A percentile compares a stretch with the other conserved stretches of the same genome.
These are phyloP conservation scores for Pythium vanterpoolii DNA, from an alignment of 352 stramenopile species.

Conservation along the genomic window DNA sequence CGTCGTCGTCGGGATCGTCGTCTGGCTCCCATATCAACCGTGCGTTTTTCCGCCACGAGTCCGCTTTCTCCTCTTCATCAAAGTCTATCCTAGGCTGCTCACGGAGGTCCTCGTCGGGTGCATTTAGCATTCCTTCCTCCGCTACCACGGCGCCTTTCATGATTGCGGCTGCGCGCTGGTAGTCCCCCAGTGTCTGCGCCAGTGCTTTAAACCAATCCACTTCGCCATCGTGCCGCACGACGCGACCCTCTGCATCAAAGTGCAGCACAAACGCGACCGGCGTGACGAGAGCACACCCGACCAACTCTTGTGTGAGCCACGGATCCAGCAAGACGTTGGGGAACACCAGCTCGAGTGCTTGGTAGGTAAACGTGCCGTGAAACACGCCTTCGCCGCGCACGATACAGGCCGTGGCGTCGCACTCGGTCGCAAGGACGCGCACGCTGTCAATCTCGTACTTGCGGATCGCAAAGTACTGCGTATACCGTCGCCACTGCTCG, in stretches of 20 bases:
- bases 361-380: conserved; percentile 4
- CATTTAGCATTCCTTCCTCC: conserved; percentile 9
- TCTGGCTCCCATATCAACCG: not conserved
- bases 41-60: not conserved
- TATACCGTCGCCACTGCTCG: conserved; percentile 23
- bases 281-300: conserved; percentile 2
- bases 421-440: conserved; percentile 3
- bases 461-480: conserved; percentile 15
- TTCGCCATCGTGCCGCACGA: conserved; percentile 15
- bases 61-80: not conserved
- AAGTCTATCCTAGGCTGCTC: not conserved
- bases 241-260: conserved; percentile 1
- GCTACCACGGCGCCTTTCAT: conserved; percentile 11
- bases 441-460: not conserved
- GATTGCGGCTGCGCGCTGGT: not conserved
- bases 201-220: conserved; percentile 6
- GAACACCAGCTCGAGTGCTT: conserved; percentile 14
- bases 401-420: not conserved
- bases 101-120: not conserved
- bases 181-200: not conserved
- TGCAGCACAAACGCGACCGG: conserved; percentile 8
- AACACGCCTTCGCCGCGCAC: conserved; percentile 8
- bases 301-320: conserved; percentile 6
- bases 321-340: conserved; percentile 2
- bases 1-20: not conserved